Evolutionary conservation across 257 asterid genomes (phyloP).

Genomic region (Nicotiana otophora): DNA sequence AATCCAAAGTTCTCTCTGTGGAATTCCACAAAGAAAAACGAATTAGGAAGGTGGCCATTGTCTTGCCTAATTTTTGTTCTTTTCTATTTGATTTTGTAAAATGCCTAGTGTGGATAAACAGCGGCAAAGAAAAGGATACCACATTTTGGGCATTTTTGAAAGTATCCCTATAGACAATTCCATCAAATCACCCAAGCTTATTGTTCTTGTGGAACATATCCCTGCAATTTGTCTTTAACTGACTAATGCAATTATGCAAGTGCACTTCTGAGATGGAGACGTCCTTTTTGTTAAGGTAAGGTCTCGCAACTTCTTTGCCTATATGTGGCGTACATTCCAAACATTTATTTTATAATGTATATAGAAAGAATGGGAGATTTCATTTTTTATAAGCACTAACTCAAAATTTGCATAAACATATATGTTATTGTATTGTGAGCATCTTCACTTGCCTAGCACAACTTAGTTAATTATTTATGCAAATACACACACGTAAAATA

Average conservation of each 20-base stretch:
- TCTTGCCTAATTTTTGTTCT: slow-evolving; percentile 11
- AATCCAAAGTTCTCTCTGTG: background rate
- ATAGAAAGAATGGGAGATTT: too few relatives aligned
- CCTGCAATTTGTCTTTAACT: background rate
- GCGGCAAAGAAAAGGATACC: background rate
- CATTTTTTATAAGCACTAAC: too few relatives aligned
- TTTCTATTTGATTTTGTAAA: slow-evolving; percentile 8
- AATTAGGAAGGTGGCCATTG: slow-evolving; percentile 13
- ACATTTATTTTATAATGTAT: background rate
- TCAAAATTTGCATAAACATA: too few relatives aligned
- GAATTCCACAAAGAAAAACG: background rate
- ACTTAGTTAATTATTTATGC: too few relatives aligned
- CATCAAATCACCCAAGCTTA: background rate
- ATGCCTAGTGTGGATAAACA: background rate
- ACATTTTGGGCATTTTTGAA: background rate
- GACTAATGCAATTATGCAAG: background rate
- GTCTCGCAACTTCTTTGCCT: background rate
- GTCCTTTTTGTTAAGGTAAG: background rate
- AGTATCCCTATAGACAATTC: background rate
- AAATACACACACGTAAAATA: too few relatives aligned
- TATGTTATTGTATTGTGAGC: too few relatives aligned
- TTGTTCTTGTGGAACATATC: background rate
- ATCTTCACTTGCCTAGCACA: too few relatives aligned
- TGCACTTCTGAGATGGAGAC: background rate
- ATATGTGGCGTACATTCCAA: background rate